Conservation (phyloP, 495 filamentous ascomycete species). For the Chaetomium tenue region DNA sequence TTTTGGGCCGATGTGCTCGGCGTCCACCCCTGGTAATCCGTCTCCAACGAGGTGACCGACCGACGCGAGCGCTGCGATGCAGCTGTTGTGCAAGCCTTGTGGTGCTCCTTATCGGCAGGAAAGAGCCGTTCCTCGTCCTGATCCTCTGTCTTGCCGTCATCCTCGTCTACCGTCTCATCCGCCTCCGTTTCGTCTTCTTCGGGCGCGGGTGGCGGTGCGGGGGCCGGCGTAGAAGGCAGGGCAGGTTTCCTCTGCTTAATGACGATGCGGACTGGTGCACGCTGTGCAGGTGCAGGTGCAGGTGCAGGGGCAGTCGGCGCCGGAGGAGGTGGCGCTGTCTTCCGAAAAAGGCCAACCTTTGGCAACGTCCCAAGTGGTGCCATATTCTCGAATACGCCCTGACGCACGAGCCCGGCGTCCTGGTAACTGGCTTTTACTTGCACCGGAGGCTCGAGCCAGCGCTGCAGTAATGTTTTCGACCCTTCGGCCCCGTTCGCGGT, state of each 20-base stretch:
- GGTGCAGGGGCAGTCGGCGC: constrained; percentile 26
- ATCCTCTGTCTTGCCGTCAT: constrained; percentile 9
- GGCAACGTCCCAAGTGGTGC: constrained; percentile 64
- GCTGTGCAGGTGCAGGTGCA: too few species aligned
- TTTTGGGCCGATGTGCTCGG: constrained; percentile 24
- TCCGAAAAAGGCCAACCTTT: constrained; percentile 48
- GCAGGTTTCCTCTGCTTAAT: constrained; percentile 36
- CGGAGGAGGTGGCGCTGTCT: constrained; percentile 30
- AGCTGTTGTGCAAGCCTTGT: constrained; percentile 13
- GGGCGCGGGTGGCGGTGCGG: constrained; percentile 25
- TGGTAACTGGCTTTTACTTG: constrained; percentile 67
- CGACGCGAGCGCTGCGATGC: constrained; percentile 25
- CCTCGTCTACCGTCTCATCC: constrained; percentile 31
- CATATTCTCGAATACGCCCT: constrained; percentile 69
- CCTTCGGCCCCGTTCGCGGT: constrained; percentile 31
- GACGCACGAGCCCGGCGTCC: constrained; percentile 61
- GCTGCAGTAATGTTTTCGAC: constrained; percentile 46
- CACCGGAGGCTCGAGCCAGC: constrained; percentile 71
- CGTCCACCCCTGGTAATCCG: constrained; percentile 29
- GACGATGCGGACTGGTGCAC: constrained; percentile 39
- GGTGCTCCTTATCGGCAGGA: constrained; percentile 13
- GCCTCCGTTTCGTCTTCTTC: constrained; percentile 37
- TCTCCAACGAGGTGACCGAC: constrained; percentile 24
- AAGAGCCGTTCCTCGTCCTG: constrained; percentile 6
- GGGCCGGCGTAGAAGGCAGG: constrained; percentile 22